Base-by-base conservation (phyloP, 192 early-diverging fungal species). In the Chytriomyces hyalinus region DNA sequence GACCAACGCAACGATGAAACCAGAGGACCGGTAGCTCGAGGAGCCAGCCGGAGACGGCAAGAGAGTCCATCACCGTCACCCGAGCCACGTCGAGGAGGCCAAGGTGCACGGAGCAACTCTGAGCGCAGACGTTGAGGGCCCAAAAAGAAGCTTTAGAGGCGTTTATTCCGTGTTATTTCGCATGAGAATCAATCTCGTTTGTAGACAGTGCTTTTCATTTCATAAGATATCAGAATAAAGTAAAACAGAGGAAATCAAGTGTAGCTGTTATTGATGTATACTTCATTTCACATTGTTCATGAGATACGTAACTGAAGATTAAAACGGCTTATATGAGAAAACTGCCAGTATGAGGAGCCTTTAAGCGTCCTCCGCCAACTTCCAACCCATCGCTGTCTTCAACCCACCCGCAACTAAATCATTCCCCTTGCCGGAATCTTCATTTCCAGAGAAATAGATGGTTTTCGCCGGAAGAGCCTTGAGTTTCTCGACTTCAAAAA, bases 401-500 rank as follows among this genome's bases (percentile, higher is more conserved):
- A 75, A 51, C 6, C 73, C 73, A 36, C 51, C 73, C 6, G 48
- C 20, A 4, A 75, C 47, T 26, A 66, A 66, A 3, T 45, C 49
- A 15, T 75, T 49, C 44, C 66, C 13, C n/a, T 49, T 66, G 22
- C 60, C 64, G n/a, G 48, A 49, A 6, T 20, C 9, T 11, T 73
- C 77, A 13, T 36, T 61, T 1, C 77, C 77, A 20, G 73, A 77
- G 61, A 86, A 86, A 69, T 82, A 86, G 4, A 86, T 75, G 13
- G 84, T 84, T 49, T 78, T 53, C 53, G 63, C 59, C 1, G 84
- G 84, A 22, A 86, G 70, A 15, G 83, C 84, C 67, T 85, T 84
- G 26, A 83, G 65, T 69, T 84, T 86, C 72, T 86, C 76, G 20
- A 86, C 77, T 62, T 86, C 82, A 36, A 81, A 67, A 61, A 66